Percentiles rank a stretch among this genome's conserved stretches.
Evolutionary conservation across 345 rosid genomes (phyloP).

Genomic region (Rhodamnia rubescens): DNA sequence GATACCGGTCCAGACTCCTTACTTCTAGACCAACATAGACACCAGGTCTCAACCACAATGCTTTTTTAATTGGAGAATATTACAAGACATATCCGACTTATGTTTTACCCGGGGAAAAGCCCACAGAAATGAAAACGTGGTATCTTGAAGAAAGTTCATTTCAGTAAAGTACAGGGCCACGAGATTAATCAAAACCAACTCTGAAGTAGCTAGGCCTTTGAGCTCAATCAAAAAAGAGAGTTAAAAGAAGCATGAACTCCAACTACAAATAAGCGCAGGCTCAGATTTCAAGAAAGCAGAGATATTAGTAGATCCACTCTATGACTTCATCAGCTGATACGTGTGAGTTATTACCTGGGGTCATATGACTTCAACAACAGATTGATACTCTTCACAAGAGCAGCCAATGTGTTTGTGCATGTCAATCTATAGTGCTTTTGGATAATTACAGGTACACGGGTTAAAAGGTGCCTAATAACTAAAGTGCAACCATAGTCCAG

Average conservation of each 20-base stretch:
- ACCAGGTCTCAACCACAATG: not conserved
- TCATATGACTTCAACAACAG: not conserved
- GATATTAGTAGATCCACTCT: not conserved
- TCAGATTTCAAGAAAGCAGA: not conserved
- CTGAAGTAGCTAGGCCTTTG: not conserved
- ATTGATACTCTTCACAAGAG: not conserved
- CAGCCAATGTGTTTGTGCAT: not conserved
- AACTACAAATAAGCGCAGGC: not conserved
- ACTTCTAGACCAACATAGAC: not conserved
- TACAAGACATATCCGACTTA: not conserved
- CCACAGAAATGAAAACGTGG: not conserved
- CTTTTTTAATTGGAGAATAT: not conserved
- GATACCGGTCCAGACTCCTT: too few relatives aligned
- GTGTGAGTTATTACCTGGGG: not conserved
- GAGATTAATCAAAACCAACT: not conserved
- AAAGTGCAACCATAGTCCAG: not conserved
- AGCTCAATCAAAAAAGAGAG: not conserved
- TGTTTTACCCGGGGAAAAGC: not conserved
- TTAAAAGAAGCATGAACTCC: not conserved
- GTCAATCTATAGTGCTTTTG: not conserved
- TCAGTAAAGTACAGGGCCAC: not conserved
- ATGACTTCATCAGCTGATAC: not conserved
- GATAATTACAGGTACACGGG: not conserved
- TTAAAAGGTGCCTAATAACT: not conserved
- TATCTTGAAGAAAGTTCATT: not conserved